Percentiles rank a stretch among this genome's conserved stretches.
Evolutionary conservation across 2,329 filamentous ascomycete genomes (phyloP).

Genomic region (Aspergillus calidoustus): DNA sequence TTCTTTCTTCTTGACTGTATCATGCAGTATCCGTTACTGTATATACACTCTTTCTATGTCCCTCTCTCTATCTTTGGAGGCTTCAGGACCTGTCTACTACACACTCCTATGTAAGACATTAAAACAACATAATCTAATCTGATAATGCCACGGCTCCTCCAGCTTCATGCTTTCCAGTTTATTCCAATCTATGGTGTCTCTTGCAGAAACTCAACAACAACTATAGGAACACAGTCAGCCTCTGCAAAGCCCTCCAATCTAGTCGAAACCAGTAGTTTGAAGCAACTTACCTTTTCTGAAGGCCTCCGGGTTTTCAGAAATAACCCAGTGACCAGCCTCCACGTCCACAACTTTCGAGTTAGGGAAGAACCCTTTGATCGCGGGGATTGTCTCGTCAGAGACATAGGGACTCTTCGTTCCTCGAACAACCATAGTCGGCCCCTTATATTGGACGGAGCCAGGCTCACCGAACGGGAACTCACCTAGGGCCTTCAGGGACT

Average conservation of each 20-base stretch:
- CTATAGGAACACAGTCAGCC: slow-evolving; percentile 27
- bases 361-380: slow-evolving; percentile 49
- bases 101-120: background rate
- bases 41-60: background rate
- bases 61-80: background rate
- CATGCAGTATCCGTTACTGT: background rate
- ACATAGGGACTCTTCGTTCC: slow-evolving; percentile 49
- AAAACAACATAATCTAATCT: background rate
- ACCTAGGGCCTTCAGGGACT: slow-evolving; percentile 73
- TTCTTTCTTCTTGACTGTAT: background rate
- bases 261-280: background rate
- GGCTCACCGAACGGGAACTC: slow-evolving; percentile 87
- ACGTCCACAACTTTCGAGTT: slow-evolving; percentile 45
- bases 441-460: slow-evolving; percentile 69
- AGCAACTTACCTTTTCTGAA: slow-evolving; percentile 42
- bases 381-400: slow-evolving; percentile 43
- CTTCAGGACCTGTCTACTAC: background rate
- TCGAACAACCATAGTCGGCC: slow-evolving; percentile 76
- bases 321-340: slow-evolving; percentile 51
- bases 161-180: background rate
- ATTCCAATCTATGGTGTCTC: slow-evolving; percentile 22
- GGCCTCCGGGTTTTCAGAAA: slow-evolving; percentile 50
- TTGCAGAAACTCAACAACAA: slow-evolving; percentile 40
- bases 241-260: background rate
- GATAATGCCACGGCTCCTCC: background rate